Conservation (phyloP, 768 basidiomycete genomes). For the Boletellus ananiceps region DNA sequence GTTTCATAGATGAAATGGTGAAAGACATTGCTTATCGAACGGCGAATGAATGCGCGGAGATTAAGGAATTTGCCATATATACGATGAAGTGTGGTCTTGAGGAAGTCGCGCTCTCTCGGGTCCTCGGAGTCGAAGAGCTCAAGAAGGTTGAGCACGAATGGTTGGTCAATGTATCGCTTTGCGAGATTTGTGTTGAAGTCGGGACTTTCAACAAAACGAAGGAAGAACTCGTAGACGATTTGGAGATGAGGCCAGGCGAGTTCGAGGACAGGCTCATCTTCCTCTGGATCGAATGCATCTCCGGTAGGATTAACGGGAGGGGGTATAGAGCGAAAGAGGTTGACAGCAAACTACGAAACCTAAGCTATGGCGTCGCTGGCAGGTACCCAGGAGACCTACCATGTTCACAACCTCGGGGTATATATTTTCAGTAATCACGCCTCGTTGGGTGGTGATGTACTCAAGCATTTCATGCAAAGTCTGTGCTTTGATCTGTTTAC, state of each 20-base stretch:
- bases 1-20: conserved; percentile 99
- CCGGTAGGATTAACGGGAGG: conserved; percentile 98
- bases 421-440: conserved; percentile 93
- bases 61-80: conserved; percentile 99
- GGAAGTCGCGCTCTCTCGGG: conserved; percentile 96
- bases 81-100: conserved; percentile 97
- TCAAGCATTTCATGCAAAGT: conserved; percentile 98
- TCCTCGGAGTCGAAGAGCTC: conserved; percentile 99
- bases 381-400: conserved; percentile 48
- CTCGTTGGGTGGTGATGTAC: conserved; percentile 94
- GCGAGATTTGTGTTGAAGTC: conserved; percentile 99
- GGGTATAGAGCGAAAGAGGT: conserved; percentile 99
- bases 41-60: conserved; percentile 95
- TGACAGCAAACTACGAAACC: conserved; percentile 78
- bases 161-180: conserved; percentile 95
- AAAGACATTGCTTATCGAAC: conserved; percentile 99
- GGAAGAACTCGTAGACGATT: conserved; percentile 99
- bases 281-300: conserved; percentile 98
- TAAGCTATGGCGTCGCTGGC: conserved; percentile 5
- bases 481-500: conserved; percentile 98
- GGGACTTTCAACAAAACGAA: conserved; percentile 94
- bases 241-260: conserved; percentile 99
- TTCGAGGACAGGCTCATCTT: conserved; percentile 98
- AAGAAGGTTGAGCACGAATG: conserved; percentile 92
- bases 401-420: conserved; percentile 99